A percentile compares a stretch with the other conserved stretches of the same genome.
These are phyloP conservation scores for Canavalia gladiata DNA, from an alignment of 306 rosid genomes.

Conservation along the genomic window DNA sequence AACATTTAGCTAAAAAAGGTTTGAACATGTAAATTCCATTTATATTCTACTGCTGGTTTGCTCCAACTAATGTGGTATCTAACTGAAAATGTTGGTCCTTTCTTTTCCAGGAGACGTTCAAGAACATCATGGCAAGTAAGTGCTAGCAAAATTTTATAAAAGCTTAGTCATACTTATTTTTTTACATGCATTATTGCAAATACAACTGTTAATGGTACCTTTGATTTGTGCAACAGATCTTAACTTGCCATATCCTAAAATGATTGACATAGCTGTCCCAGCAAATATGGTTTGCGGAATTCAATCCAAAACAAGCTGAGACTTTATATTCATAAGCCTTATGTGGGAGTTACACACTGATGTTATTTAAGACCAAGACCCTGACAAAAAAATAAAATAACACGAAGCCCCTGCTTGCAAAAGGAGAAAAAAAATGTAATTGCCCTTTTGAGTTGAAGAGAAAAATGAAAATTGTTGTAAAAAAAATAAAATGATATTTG, in stretches of 20 bases:
- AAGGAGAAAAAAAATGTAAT: slow-evolving; percentile 6
- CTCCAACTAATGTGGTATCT: slow-evolving; percentile 33
- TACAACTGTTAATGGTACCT: slow-evolving; percentile 23
- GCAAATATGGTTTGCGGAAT: slow-evolving; percentile 89
- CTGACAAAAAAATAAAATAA: not conserved
- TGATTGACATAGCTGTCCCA: slow-evolving; percentile 94
- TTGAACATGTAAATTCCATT: not conserved
- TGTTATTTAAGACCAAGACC: slow-evolving; percentile 12
- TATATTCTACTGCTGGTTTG: slow-evolving; percentile 31
- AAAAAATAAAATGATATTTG: not conserved
- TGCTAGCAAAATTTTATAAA: slow-evolving; percentile 29
- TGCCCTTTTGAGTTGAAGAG: slow-evolving; percentile 25
- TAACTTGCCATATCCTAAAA: slow-evolving; percentile 86
- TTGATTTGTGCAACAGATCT: slow-evolving; percentile 69
- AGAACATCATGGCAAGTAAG: slow-evolving; percentile 91
- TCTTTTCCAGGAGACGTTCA: slow-evolving; percentile 80
- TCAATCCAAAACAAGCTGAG: slow-evolving; percentile 62
- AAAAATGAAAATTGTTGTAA: slow-evolving; percentile 25
- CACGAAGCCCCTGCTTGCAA: slow-evolving; percentile 13
- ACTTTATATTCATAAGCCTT: not conserved
- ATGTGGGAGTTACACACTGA: not conserved
- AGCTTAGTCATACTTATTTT: not conserved
- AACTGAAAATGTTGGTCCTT: slow-evolving; percentile 38
- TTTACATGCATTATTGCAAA: slow-evolving; percentile 25
- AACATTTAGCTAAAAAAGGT: slow-evolving; percentile 17